Base-by-base conservation (phyloP, 768 basidiomycete species). In the Paxillus ammoniavirescens region DNA sequence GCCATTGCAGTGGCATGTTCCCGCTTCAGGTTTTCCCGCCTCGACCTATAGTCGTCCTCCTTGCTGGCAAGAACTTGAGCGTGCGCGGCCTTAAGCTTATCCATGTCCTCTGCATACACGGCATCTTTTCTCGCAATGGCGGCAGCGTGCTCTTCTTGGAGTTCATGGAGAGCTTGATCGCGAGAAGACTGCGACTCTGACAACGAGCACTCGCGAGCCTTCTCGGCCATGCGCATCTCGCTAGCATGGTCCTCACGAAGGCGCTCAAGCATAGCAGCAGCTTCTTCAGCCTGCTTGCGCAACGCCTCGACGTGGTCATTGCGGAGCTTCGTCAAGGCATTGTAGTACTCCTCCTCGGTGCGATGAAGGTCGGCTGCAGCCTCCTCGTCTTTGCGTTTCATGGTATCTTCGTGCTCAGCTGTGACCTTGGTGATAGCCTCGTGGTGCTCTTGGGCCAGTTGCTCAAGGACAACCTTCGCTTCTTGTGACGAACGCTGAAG, bases 311-410 rank as follows among this genome's bases (percentile, higher is more conserved):
- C 77, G 60, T 93, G 90, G 63, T 90, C 86, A 13, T 66, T 74
- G 41, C 90, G 87, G 45, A 93, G 79, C 60, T 88, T 89, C 13
- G 84, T 88, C 40, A 93, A 73, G 18, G 83, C 84, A 53, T 91
- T 84, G 66, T 91, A 90, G 62, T 91, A 91, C 64, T 91, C 86
- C 61, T 87, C 89, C 62, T 89, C 87, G 6, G 87, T 90, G 48
- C 77, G 80, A 55, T 83, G 82, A 13, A 90, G 77, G 38, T 76
- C 72, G 12, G 77, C 73, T 6, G 82, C 76, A 26, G 81, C 70
- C 55, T 82, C 77, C 10, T 82, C 83, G 41, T 86, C 84, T 66
- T 82, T 83, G 66, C 77, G 75, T 68, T 84, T 86, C 54, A 84
- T 65, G 9, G 66, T 60, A 48, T 80, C 80, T 13, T 77, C 73